Evolutionary conservation across 352 stramenopile genomes (phyloP).

Genomic region (Phytophthora megakarya): DNA sequence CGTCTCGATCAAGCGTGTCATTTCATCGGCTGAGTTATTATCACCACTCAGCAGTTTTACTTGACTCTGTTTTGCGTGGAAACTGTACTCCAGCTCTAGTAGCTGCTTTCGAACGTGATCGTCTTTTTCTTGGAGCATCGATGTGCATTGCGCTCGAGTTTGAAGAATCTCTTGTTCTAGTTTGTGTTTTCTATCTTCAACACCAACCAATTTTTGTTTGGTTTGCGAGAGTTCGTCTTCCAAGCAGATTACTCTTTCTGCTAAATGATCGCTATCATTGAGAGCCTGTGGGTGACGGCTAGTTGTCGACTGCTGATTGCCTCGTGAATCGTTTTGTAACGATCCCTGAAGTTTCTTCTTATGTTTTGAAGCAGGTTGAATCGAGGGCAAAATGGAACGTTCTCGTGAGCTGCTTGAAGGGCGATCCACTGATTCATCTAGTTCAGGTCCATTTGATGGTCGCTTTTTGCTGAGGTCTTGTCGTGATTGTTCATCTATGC

Average conservation of each 20-base stretch:
- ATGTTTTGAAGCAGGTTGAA: conserved; percentile 12
- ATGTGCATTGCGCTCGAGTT: conserved; percentile 41
- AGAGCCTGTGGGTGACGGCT: background rate
- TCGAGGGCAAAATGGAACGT: conserved; percentile 22
- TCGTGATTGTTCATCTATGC: background rate
- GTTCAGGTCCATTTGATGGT: conserved; percentile 18
- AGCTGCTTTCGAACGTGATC: conserved; percentile 58
- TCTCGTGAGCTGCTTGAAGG: conserved; percentile 21
- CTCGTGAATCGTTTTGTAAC: background rate
- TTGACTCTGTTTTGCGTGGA: conserved; percentile 47
- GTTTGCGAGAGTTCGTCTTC: conserved; percentile 40
- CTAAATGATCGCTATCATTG: background rate
- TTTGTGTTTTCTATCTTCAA: conserved; percentile 41
- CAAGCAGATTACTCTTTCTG: conserved; percentile 18
- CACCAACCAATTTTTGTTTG: conserved; percentile 27
- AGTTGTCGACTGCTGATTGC: conserved; percentile 21
- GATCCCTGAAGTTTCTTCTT: conserved; percentile 22
- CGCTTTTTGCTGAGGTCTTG: background rate
- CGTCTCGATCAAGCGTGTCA: conserved; percentile 68
- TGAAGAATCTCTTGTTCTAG: conserved; percentile 55
- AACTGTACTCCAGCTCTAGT: conserved; percentile 52
- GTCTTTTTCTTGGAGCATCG: conserved; percentile 59
- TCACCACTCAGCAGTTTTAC: conserved; percentile 11
- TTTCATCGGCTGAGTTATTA: conserved; percentile 39
- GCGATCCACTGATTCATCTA: conserved; percentile 19